Conservation (phyloP, 2,329 filamentous ascomycete genomes). For the Trichoderma guizhouense region DNA sequence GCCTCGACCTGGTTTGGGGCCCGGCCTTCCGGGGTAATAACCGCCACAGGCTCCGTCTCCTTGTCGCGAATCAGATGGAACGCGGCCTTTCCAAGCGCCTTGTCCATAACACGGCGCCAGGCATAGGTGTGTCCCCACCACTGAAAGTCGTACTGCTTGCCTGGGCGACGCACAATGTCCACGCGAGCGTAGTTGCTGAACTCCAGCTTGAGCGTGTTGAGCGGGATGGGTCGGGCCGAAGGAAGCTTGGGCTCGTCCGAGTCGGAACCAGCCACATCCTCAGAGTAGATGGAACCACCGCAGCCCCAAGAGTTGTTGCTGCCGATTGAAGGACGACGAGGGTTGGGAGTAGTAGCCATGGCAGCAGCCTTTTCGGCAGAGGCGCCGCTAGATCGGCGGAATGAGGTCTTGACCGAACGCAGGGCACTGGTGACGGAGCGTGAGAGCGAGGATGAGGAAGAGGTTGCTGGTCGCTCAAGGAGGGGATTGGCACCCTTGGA, state of each 20-base stretch:
- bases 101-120: conserved; percentile 77
- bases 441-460: conserved; percentile 32
- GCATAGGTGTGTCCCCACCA: conserved; percentile 87
- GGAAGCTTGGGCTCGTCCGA: conserved; percentile 20
- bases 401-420: conserved; percentile 41
- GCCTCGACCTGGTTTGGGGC: conserved; percentile 66
- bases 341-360: background rate
- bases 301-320: conserved; percentile 19
- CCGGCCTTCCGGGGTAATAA: conserved; percentile 78
- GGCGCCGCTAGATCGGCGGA: conserved; percentile 28
- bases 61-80: conserved; percentile 76
- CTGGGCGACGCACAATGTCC: conserved; percentile 67
- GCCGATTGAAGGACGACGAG: conserved; percentile 15
- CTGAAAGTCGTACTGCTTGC: conserved; percentile 83
- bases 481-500: conserved; percentile 63
- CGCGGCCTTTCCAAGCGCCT: conserved; percentile 64
- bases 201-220: conserved; percentile 82
- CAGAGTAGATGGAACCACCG: conserved; percentile 9
- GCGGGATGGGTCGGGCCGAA: conserved; percentile 38
- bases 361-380: conserved; percentile 13
- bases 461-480: conserved; percentile 18
- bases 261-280: conserved; percentile 5
- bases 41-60: conserved; percentile 63
- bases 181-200: conserved; percentile 97
- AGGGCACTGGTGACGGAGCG: conserved; percentile 49